phyloP scores from a whole-genome alignment of 225 moss, liverwort and hornwort species.

The Physcomitrium patens region DNA sequence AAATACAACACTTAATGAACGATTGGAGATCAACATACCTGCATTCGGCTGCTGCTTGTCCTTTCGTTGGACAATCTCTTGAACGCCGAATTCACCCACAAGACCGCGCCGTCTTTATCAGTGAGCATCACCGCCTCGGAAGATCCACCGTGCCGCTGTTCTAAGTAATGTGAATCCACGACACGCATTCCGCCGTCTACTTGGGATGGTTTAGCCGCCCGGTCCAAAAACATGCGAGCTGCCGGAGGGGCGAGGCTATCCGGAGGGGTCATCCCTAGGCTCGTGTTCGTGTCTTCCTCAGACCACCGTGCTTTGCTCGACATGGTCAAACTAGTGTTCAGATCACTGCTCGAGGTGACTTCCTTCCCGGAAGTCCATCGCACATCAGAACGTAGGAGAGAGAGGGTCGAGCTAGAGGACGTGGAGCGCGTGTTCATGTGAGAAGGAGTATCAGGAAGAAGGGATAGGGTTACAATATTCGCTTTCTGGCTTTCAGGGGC shows the following conservation, averaged over 20 bases:
- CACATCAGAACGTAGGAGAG: slow-evolving; percentile 46
- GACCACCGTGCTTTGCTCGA: slow-evolving; percentile 40
- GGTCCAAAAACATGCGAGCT: slow-evolving; percentile 2
- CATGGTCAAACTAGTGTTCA: slow-evolving; percentile 63
- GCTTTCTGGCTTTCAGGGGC: slow-evolving; percentile 47
- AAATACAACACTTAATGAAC: no score
- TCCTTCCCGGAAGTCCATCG: slow-evolving; percentile 35
- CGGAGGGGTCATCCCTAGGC: background rate
- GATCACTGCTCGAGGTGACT: slow-evolving; percentile 32
- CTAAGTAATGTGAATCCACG: slow-evolving; percentile 53
- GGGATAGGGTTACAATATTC: slow-evolving; percentile 73
- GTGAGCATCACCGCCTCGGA: slow-evolving; percentile 75
- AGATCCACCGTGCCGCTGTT: slow-evolving; percentile 63
- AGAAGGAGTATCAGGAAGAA: slow-evolving; percentile 78
- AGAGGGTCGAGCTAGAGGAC: slow-evolving; percentile 50
- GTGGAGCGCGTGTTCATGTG: slow-evolving; percentile 40
- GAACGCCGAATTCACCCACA: slow-evolving; percentile 78
- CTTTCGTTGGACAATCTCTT: slow-evolving; percentile 60
- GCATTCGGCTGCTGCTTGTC: slow-evolving; percentile 50
- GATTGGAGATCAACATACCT: slow-evolving; percentile 30
- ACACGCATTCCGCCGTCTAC: slow-evolving; percentile 28
- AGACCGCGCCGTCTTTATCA: slow-evolving; percentile 43
- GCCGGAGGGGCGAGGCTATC: slow-evolving; percentile 17
- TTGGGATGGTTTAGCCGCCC: slow-evolving; percentile 13
- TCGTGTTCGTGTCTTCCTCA: slow-evolving; percentile 30